A percentile compares a stretch with the other conserved stretches of the same genome.
These are phyloP conservation scores for Pelargonium hybrid DNA, from an alignment of 441 rosid species.

Conservation along the genomic window DNA sequence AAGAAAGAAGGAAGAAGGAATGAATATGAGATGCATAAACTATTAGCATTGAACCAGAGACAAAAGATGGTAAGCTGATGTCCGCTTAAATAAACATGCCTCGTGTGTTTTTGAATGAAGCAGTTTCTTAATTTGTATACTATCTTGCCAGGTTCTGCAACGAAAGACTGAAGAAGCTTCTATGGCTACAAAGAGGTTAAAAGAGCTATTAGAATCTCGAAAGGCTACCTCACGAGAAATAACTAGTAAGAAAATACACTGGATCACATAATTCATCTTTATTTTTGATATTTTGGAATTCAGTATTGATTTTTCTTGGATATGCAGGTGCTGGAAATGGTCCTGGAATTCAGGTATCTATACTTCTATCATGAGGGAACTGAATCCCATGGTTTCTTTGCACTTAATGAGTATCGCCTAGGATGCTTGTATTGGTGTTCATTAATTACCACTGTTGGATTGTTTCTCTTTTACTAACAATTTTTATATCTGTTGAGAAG, in stretches of 20 bases:
- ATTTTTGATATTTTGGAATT: conserved; percentile 14
- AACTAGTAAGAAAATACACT: conserved; percentile 27
- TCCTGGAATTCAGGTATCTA: conserved; percentile 70
- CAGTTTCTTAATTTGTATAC: conserved; percentile 12
- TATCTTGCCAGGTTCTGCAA: conserved; percentile 60
- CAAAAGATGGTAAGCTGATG: conserved; percentile 68
- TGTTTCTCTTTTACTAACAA: conserved; percentile 14
- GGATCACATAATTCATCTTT: conserved; percentile 10
- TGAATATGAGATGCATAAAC: conserved; percentile 93
- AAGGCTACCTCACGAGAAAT: conserved; percentile 64
- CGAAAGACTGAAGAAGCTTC: conserved; percentile 97
- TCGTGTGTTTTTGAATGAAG: conserved; percentile 14
- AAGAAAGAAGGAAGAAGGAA: conserved; percentile 97
- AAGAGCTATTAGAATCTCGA: conserved; percentile 79
- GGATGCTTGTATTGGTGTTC: not conserved
- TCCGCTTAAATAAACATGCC: conserved; percentile 1
- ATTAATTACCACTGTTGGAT: not conserved
- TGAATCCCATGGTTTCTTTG: conserved; percentile 10
- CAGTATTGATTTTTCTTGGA: conserved; percentile 16
- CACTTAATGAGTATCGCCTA: not conserved
- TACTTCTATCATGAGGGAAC: conserved; percentile 2
- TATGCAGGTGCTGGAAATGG: conserved; percentile 50
- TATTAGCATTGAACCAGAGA: conserved; percentile 84
- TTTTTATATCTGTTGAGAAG: conserved; percentile 32
- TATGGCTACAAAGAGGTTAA: conserved; percentile 86